These are phyloP conservation scores for Lactarius sanguifluus DNA, from an alignment of 768 basidiomycete species.

Conservation along the genomic window DNA sequence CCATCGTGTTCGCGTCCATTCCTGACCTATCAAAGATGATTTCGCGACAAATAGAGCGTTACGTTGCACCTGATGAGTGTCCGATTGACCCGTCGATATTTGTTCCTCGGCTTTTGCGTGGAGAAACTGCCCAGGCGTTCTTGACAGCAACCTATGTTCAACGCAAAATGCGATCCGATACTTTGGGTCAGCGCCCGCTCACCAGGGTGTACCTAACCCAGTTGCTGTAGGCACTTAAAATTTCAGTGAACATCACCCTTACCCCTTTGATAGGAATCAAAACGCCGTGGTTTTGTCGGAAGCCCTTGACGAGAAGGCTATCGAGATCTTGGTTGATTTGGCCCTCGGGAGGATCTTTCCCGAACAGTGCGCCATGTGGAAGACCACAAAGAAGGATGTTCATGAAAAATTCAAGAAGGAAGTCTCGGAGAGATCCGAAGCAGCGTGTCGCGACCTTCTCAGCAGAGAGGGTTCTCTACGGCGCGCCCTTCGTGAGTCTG, in stretches of 20 bases:
- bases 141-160: constrained; percentile 18
- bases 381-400: neutral
- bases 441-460: neutral
- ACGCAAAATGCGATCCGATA: neutral
- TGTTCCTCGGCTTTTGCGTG: constrained; percentile 10
- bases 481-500: neutral
- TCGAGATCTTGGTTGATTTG: neutral
- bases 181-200: neutral
- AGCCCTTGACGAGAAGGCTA: neutral
- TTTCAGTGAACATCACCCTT: neutral
- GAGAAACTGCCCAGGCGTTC: constrained; percentile 30
- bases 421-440: neutral
- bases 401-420: neutral
- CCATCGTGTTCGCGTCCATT: too few species aligned
- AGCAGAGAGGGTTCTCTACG: accelerated
- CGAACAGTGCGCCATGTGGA: neutral
- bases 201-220: neutral
- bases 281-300: neutral
- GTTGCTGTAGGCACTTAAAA: neutral
- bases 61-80: neutral
- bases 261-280: neutral
- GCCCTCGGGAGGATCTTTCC: neutral
- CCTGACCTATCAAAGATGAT: neutral
- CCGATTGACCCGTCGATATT: neutral
- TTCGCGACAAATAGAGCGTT: neutral